These are phyloP conservation scores for Perkinsus chesapeaki DNA, from an alignment of 169 alveolate species.

Conservation along the genomic window DNA sequence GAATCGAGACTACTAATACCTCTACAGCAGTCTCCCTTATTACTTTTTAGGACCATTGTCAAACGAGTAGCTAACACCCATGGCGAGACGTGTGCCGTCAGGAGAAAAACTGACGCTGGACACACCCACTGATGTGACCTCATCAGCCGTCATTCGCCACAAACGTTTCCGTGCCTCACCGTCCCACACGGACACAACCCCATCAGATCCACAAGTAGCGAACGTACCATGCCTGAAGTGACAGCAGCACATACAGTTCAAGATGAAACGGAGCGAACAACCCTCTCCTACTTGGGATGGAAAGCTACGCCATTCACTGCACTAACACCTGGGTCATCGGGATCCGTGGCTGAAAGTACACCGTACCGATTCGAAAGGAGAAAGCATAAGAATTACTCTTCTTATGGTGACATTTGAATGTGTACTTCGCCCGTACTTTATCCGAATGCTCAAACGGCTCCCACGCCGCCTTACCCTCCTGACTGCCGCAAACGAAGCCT, in stretches of 20 bases:
- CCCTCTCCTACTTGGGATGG: conserved; percentile 13
- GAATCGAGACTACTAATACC: neutral
- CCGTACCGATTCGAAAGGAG: neutral
- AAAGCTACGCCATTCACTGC: conserved; percentile 36
- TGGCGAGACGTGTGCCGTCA: neutral
- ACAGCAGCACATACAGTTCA: neutral
- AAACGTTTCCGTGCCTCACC: conserved; percentile 26
- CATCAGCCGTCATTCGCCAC: conserved; percentile 16
- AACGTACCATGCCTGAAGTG: conserved; percentile 10
- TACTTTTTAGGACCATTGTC: neutral
- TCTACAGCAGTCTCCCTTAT: neutral
- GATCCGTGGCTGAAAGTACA: neutral
- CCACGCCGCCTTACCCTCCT: neutral
- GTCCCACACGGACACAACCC: conserved; percentile 31
- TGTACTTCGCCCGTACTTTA: neutral
- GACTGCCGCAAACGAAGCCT: neutral
- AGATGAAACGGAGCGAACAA: neutral
- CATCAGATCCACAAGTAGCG: conserved; percentile 41
- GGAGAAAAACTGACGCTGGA: neutral
- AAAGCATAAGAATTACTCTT: neutral
- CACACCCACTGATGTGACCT: neutral
- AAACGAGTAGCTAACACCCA: neutral
- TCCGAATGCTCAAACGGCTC: neutral
- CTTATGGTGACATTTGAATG: neutral
- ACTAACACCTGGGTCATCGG: neutral